Conservation (phyloP, 352 stramenopile genomes). For the Globisporangium viniferum region DNA sequence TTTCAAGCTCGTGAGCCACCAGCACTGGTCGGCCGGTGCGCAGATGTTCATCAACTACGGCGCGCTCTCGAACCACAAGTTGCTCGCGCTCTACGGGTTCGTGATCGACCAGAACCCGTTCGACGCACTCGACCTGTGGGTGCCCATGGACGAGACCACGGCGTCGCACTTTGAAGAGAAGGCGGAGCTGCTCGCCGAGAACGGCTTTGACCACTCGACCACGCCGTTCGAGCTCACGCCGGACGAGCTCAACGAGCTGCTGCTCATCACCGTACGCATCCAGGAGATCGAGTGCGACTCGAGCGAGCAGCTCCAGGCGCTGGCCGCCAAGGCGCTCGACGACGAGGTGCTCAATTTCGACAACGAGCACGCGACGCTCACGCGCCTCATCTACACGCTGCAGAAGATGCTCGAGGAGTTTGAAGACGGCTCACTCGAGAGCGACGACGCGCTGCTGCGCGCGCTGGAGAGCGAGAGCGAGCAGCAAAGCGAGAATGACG, state of each 20-base stretch:
- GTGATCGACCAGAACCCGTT: conserved; percentile 64
- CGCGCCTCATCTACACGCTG: conserved; percentile 57
- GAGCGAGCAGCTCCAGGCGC: conserved; percentile 29
- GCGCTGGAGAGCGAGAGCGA: conserved; percentile 21
- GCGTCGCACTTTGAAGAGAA: conserved; percentile 49
- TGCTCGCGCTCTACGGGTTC: conserved; percentile 80
- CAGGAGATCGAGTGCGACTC: conserved; percentile 58
- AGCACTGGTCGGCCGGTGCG: conserved; percentile 64
- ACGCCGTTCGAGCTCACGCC: conserved; percentile 63
- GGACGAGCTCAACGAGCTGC: conserved; percentile 61
- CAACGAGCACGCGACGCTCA: conserved; percentile 52
- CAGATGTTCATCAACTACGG: conserved; percentile 85
- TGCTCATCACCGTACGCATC: conserved; percentile 63
- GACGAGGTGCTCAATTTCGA: conserved; percentile 50
- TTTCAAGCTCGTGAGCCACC: conserved; percentile 70
- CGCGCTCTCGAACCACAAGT: conserved; percentile 77
- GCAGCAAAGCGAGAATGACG: conserved; percentile 11
- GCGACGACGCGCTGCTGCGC: conserved; percentile 36
- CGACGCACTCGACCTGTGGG: conserved; percentile 71
- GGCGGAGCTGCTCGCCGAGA: conserved; percentile 32
- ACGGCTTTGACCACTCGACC: conserved; percentile 57
- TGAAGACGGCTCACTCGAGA: conserved; percentile 33
- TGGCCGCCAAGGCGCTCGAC: conserved; percentile 43
- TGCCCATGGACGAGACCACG: conserved; percentile 55
- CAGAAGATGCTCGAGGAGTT: conserved; percentile 59